Evolutionary conservation across 371 early-diverging fungal genomes (phyloP), one percentile per base, ranked within the genome.

Genomic region (Syncephalastrum racemosum): DNA sequence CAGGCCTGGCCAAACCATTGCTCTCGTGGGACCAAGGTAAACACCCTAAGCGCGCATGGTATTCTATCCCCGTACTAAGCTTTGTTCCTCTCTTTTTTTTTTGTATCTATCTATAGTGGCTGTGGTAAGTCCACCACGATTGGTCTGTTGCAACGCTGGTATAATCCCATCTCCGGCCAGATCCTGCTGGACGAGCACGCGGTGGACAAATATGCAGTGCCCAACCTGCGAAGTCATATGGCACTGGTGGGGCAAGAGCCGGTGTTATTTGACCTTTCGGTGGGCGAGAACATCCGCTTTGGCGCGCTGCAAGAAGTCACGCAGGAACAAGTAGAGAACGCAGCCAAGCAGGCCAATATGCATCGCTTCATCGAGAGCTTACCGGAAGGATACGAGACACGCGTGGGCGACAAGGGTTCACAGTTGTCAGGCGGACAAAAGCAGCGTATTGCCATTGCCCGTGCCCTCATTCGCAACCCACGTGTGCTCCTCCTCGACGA

Each of bases 211-310:
- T 82, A 88, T 59, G 66, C 79, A 46, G 63, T 90, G 39, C 66
- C 67, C 16, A 79, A 83, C 43, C 67, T 92, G 15, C 85, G 94
- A 44, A 59, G 80, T 12, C 80, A 87, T 46, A 82, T 95, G 67
- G 87, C 90, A 1, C 71, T 95, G n/a, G 95, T 96, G 4, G 81
- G 87, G 19, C 96, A 98, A 74, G 95, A 95, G 66, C 94, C 94
- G 3, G 73, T 77, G 14, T 70, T 96, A 25, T 93, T 95, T 66
- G 85, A 86, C 64, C 65, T 85, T 56, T 81, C 90, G 0, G 85
- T 95, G 60, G 73, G 75, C 13, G 88, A 94, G 4, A 97, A 95
- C 63, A 88, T 95, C 46, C 66, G 78, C 1, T 89, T 84, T 56
- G 88, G 87, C 56, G 68, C 72, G 18, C 73, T 42, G 80, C 73